These are phyloP conservation scores for Aspergillus ostianus DNA, from an alignment of 495 filamentous ascomycete species.

Conservation along the genomic window DNA sequence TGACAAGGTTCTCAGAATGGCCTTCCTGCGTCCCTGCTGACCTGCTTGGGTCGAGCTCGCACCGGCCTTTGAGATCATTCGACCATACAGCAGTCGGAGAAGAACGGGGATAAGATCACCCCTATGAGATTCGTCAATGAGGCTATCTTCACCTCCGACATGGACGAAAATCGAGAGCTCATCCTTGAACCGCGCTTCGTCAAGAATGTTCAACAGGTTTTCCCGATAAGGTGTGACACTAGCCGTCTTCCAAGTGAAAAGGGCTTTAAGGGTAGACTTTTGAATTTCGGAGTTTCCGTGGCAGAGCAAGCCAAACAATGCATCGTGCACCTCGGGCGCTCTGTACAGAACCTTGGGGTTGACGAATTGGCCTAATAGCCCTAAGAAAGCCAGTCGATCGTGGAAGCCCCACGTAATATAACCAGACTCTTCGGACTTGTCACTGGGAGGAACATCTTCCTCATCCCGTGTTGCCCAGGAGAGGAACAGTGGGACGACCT, in stretches of 20 bases:
- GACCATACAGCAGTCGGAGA: constrained; percentile 84
- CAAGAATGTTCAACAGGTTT: constrained; percentile 81
- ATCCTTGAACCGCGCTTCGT: constrained; percentile 88
- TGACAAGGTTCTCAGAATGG: constrained; percentile 60
- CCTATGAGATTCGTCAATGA: constrained; percentile 72
- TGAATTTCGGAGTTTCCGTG: constrained; percentile 91
- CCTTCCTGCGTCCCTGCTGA: constrained; percentile 64
- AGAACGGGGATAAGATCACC: constrained; percentile 75
- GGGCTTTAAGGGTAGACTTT: constrained; percentile 74
- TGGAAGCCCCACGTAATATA: constrained; percentile 54
- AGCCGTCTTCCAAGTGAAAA: constrained; percentile 83
- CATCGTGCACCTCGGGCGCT: constrained; percentile 70
- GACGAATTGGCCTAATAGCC: constrained; percentile 76
- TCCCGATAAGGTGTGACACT: constrained; percentile 78
- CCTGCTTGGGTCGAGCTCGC: constrained; percentile 45
- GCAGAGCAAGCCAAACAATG: constrained; percentile 68
- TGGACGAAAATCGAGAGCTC: constrained; percentile 85
- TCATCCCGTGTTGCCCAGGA: constrained; percentile 63
- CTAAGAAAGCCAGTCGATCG: constrained; percentile 78
- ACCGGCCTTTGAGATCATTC: constrained; percentile 80
- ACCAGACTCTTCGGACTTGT: constrained; percentile 15
- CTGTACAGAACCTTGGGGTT: constrained; percentile 83
- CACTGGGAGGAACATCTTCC: constrained; percentile 40
- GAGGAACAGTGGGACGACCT: constrained; percentile 81
- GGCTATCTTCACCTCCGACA: constrained; percentile 62